Evolutionary conservation across 2,329 filamentous ascomycete genomes (phyloP).

Genomic region (Pseudofabraea citricarpa): DNA sequence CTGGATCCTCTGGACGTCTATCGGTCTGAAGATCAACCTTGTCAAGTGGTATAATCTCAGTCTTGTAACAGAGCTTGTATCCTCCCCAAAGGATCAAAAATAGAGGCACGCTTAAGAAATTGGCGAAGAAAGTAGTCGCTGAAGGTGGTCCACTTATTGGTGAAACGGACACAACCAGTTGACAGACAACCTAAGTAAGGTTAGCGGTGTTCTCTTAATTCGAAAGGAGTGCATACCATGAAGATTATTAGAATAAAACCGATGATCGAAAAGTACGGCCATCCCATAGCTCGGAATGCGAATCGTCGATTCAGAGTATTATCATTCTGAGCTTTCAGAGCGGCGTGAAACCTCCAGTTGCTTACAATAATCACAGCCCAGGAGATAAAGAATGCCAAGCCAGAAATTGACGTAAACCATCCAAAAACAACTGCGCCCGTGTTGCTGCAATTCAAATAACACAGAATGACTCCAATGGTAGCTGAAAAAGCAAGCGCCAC

Average conservation of each 20-base stretch:
- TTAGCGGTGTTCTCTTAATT: not conserved
- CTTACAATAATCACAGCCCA: conserved; percentile 60
- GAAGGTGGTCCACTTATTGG: conserved; percentile 41
- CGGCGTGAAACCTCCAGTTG: conserved; percentile 57
- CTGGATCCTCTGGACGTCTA: not conserved
- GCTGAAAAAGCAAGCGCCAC: conserved; percentile 45
- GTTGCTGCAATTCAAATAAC: conserved; percentile 58
- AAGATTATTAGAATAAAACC: conserved; percentile 57
- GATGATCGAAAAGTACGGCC: conserved; percentile 51
- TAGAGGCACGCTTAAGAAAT: conserved; percentile 62
- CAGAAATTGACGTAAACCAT: conserved; percentile 66
- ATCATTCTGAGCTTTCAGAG: conserved; percentile 42
- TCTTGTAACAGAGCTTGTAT: conserved; percentile 71
- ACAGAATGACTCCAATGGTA: conserved; percentile 49
- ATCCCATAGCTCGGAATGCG: conserved; percentile 46
- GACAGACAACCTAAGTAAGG: conserved; percentile 47
- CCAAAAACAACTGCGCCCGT: conserved; percentile 55
- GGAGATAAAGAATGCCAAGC: conserved; percentile 60
- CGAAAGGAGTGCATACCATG: conserved; percentile 35
- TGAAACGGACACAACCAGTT: conserved; percentile 59
- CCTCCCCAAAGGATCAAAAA: conserved; percentile 61
- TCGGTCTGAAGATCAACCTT: conserved; percentile 86
- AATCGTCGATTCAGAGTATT: conserved; percentile 1
- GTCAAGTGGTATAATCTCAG: conserved; percentile 55
- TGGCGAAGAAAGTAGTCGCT: conserved; percentile 51